Evolutionary conservation across 441 rosid species (phyloP).

Genomic region (Bruguiera hainesii): DNA sequence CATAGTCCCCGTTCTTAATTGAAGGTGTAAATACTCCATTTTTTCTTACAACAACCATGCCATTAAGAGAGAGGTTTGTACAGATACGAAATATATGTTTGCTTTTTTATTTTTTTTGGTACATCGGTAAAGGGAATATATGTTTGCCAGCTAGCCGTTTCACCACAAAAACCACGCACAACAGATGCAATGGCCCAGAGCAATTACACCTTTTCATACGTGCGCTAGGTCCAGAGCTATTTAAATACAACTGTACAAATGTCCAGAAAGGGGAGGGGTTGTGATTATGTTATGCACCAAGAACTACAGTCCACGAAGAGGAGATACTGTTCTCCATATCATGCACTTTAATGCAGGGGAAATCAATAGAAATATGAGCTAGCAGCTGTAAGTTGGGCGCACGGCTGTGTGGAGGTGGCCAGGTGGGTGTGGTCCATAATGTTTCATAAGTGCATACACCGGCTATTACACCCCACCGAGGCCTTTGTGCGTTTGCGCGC

Average conservation of each 20-base stretch:
- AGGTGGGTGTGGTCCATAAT: slow-evolving; percentile 20
- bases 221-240: neutral
- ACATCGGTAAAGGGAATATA: neutral
- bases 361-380: neutral
- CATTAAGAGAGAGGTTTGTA: slow-evolving; percentile 11
- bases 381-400: neutral
- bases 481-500: slow-evolving; percentile 15
- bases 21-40: slow-evolving; percentile 13
- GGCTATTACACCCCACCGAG: slow-evolving; percentile 7
- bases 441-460: neutral
- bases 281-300: neutral
- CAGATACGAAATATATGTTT: neutral
- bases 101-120: neutral
- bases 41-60: slow-evolving; percentile 29
- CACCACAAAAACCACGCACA: neutral
- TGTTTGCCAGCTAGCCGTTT: neutral
- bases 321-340: neutral
- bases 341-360: neutral
- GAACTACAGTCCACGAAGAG: neutral
- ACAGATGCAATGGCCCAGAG: neutral
- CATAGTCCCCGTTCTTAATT: slow-evolving; percentile 16
- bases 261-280: neutral
- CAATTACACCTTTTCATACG: neutral
- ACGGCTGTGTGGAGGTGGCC: neutral
- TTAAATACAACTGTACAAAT: neutral